Base-by-base conservation (phyloP, 805 yeast genomes). In the Phaffomyces opuntiae region DNA sequence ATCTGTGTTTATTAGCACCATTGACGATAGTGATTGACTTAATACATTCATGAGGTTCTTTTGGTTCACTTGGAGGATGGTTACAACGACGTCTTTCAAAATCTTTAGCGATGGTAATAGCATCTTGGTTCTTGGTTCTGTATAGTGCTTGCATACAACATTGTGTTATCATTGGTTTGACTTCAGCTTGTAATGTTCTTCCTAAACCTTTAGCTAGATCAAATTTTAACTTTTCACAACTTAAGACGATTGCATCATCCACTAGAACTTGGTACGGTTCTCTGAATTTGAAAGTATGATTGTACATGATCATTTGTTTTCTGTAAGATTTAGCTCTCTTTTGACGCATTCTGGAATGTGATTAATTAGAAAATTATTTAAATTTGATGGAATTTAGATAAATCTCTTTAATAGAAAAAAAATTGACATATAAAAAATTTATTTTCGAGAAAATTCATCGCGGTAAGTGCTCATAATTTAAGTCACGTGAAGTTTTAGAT, bases 1-100 rank as follows among this genome's bases (percentile, higher is more conserved):
- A 93, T 54, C 98, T 77, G 64, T 89, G 96, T 64, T 90, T 89
- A 65, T 93, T 93, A 48, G 71, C 75, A 7, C 89, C 93, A 24
- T 83, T 76, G 14, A 87, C 70, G 57, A 74, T 70, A 9, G 85
- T 86, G 36, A 88, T 75, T 25, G 84, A 75, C 47, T 73, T 70
- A 36, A 91, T 79, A 63, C 99, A 91, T 47, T 88, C 95, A 29
- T 67, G 69, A 6, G 91, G 87, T 16, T 79, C 68, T 45, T 75
- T 69, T 2, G 86, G 78, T 26, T 73, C 77, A 35, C 78, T 68
- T 35, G 81, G 80, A 5, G 80, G 71, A 66, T 93, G 99, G 49
- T 85, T 85, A 65, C 99, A 93, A 55, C 96, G 80, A 66, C 99
- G 79, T 67, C 97, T 81, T 65, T 93, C 99, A 54, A 84, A 83